Evolutionary conservation across 2,329 filamentous ascomycete genomes (phyloP), one percentile per base, ranked within the genome.

Genomic region (Sordariomycetes sp.): DNA sequence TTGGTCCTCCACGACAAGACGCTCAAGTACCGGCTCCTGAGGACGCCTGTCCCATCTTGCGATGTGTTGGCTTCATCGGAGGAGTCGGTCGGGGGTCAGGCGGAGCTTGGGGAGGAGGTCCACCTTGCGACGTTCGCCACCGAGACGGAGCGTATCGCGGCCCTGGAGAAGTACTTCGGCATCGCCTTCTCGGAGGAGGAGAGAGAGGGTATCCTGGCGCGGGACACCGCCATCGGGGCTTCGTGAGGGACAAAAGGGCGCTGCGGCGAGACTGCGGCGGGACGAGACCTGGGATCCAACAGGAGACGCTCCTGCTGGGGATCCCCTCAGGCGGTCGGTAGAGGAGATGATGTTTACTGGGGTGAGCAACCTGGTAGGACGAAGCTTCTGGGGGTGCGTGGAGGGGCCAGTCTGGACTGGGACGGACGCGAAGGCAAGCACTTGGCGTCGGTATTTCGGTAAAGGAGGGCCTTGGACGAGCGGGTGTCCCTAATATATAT

Each of bases 131-230:
- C 59, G 12, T 62, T 80, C 22, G 64, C 69, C 56, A 75, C 59
- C 2, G 81, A 84, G 64, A 66, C 68, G 12, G 70, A 81, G 53
- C 68, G 81, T 10, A 67, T 80, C 22, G 60, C 63, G 52, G 78
- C 74, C 12, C 64, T 84, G 61, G 69, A 71, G 50, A 71, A 71
- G 61, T 75, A 74, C 62, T 83, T 82, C 62, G 69, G 66, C 8
- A 73, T 84, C 53, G 64, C 68, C 39, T 65, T 84, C 35, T 71
- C 63, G 1, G 66, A 69, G 8, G 66, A 69, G 57, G 79, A 84
- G 62, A 69, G 69, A 53, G 67, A 64, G 42, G 77, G 73, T 0
- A 82, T 84, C 58, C 66, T 62, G 15, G 76, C 76, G 0, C 57
- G 67, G 51, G 54, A 63, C 5, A 69, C 59, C 2, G 64, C 64